Percentiles rank a stretch among this genome's conserved stretches.
phyloP scores from a whole-genome alignment of 2,329 filamentous ascomycete species.

The Sarocladium brachiariae region DNA sequence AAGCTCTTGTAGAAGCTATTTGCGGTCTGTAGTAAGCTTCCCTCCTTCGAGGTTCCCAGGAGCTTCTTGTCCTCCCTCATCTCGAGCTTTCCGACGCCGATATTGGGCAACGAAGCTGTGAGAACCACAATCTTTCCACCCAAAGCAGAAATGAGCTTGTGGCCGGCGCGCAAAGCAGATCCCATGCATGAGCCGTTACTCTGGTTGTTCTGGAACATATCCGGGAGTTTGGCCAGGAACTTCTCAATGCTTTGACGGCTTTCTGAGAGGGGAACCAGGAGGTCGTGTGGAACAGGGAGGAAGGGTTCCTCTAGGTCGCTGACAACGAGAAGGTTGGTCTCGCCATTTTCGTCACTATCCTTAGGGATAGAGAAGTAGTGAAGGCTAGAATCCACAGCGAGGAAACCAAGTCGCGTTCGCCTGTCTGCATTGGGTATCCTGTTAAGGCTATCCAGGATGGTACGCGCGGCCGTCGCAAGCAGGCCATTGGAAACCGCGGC shows the following conservation, averaged over 20 bases:
- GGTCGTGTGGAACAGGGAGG: constrained; percentile 84
- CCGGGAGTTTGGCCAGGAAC: constrained; percentile 83
- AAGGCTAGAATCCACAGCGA: constrained; percentile 88
- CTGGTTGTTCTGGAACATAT: constrained; percentile 95
- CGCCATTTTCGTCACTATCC: constrained; percentile 75
- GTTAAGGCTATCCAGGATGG: constrained; percentile 90
- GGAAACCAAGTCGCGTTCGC: constrained; percentile 85
- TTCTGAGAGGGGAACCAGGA: constrained; percentile 83
- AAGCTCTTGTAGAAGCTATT: constrained; percentile 99
- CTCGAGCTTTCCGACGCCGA: constrained; percentile 83
- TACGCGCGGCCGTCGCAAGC: constrained; percentile 83
- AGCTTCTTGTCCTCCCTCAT: constrained; percentile 96
- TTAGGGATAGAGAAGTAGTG: constrained; percentile 95
- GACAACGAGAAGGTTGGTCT: constrained; percentile 87
- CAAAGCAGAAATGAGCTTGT: constrained; percentile 90
- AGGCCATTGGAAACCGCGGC: constrained; percentile 84
- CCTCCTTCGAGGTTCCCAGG: constrained; percentile 89
- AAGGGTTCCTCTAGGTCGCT: constrained; percentile 96
- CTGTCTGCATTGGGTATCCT: constrained; percentile 97
- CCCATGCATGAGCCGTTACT: constrained; percentile 91
- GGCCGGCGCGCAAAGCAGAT: constrained; percentile 82
- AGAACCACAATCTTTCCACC: constrained; percentile 93
- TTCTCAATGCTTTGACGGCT: constrained; percentile 85
- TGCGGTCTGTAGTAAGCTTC: constrained; percentile 75
- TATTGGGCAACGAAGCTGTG: constrained; percentile 81